phyloP scores from a whole-genome alignment of 1,284 basidiomycete species.

The Inonotus obliquus region DNA sequence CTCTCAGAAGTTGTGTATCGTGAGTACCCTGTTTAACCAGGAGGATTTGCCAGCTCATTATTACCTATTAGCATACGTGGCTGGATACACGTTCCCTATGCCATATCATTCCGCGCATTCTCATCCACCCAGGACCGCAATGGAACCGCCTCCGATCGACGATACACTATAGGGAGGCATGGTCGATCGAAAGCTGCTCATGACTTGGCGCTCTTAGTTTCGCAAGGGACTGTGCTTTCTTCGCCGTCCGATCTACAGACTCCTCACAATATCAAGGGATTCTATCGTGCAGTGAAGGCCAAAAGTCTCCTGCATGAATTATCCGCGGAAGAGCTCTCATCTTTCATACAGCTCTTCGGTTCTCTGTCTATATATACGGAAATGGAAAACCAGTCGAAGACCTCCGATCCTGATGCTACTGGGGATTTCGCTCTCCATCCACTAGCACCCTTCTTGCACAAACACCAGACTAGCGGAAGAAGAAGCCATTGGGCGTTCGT shows the following conservation, averaged over 20 bases:
- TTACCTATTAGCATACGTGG: not conserved
- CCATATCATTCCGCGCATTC: not conserved
- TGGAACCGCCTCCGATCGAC: not conserved
- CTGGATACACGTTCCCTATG: not conserved
- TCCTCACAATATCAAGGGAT: constrained; percentile 30
- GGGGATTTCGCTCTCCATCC: constrained; percentile 25
- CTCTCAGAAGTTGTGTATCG: not conserved
- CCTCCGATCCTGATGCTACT: constrained; percentile 4
- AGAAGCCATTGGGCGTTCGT: constrained; percentile 34
- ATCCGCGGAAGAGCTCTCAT: constrained; percentile 28
- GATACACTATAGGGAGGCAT: not conserved
- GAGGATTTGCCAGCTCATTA: not conserved
- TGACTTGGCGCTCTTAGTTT: constrained; percentile 28
- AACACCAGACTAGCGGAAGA: constrained; percentile 18
- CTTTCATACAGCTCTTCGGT: constrained; percentile 40
- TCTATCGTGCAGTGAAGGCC: constrained; percentile 32
- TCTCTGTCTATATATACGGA: constrained; percentile 33
- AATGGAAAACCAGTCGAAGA: not conserved
- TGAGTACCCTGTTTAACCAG: not conserved
- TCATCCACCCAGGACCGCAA: not conserved
- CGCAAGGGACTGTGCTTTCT: constrained; percentile 23
- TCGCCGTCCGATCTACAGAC: constrained; percentile 24
- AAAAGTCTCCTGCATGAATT: constrained; percentile 27
- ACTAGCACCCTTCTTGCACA: constrained; percentile 23
- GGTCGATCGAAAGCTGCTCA: constrained; percentile 23